Conservation (phyloP, 192 early-diverging fungal species). For the Coemansia interrupta region DNA sequence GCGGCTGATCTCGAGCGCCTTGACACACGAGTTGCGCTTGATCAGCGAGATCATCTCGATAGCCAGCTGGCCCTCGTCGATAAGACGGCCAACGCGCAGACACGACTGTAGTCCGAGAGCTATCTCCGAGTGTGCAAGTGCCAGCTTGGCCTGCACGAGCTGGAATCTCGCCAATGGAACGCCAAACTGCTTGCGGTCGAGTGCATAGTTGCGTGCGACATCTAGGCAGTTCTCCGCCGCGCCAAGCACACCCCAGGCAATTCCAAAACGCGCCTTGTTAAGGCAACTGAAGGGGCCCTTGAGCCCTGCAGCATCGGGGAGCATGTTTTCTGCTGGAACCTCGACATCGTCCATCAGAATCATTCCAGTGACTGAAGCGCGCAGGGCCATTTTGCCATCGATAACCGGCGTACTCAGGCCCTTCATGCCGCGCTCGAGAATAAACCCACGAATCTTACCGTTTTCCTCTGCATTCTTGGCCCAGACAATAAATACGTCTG, state of each 20-base stretch:
- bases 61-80: constrained; percentile 79
- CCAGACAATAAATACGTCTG: constrained; percentile 96
- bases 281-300: constrained; percentile 96
- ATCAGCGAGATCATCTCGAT: constrained; percentile 95
- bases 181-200: constrained; percentile 91
- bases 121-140: constrained; percentile 91
- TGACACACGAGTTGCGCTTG: constrained; percentile 94
- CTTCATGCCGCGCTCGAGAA: constrained; percentile 93
- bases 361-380: constrained; percentile 94
- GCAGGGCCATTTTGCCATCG: constrained; percentile 91
- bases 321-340: constrained; percentile 84
- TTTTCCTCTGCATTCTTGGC: constrained; percentile 77
- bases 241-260: constrained; percentile 94
- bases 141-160: constrained; percentile 95
- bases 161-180: constrained; percentile 89
- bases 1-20: constrained; percentile 89
- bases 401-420: constrained; percentile 86
- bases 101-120: constrained; percentile 82
- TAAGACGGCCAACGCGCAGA: constrained; percentile 87
- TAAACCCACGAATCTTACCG: constrained; percentile 87
- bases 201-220: constrained; percentile 85
- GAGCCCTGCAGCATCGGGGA: constrained; percentile 86
- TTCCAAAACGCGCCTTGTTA: constrained; percentile 96
- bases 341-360: constrained; percentile 98
- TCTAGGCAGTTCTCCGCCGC: constrained; percentile 89